Conservation (phyloP, 2,329 filamentous ascomycete species). For the Diplodia corticola region DNA sequence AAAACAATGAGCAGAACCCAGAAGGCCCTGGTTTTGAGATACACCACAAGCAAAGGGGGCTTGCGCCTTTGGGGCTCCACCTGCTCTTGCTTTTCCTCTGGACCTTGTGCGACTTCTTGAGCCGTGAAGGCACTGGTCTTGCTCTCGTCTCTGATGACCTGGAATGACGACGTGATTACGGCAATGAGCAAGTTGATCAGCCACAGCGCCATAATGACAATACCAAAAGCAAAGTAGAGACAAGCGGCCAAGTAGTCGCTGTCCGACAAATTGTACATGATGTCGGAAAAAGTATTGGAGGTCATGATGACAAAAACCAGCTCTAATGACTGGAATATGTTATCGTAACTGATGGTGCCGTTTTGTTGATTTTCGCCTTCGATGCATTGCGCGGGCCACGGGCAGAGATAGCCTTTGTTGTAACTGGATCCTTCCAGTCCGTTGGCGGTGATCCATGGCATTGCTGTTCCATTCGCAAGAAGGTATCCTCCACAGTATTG, state of each 20-base stretch:
- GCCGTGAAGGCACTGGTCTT: constrained; percentile 89
- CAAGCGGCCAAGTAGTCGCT: constrained; percentile 81
- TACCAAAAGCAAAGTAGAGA: constrained; percentile 60
- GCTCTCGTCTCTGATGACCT: constrained; percentile 96
- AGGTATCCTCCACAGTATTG: constrained; percentile 88
- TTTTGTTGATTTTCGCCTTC: constrained; percentile 78
- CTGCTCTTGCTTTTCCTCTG: constrained; percentile 40
- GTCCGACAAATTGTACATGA: constrained; percentile 91
- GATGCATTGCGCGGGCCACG: constrained; percentile 77
- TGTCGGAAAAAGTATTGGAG: constrained; percentile 91
- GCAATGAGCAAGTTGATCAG: constrained; percentile 92
- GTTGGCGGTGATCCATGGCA: constrained; percentile 66
- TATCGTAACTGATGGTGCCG: constrained; percentile 89
- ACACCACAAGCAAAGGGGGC: constrained; percentile 65
- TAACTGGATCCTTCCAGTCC: constrained; percentile 53
- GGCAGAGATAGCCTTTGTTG: constrained; percentile 87
- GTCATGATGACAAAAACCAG: constrained; percentile 98
- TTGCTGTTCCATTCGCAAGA: constrained; percentile 56
- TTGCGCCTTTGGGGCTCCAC: constrained; percentile 43
- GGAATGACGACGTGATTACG: constrained; percentile 97
- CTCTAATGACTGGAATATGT: constrained; percentile 87
- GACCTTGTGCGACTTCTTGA: constrained; percentile 56
- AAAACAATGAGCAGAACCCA: constrained; percentile 82
- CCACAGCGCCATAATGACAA: constrained; percentile 95
- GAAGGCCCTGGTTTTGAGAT: constrained; percentile 70